Base-by-base conservation (phyloP, 2,329 filamentous ascomycete species). In the Blastomyces parvus region DNA sequence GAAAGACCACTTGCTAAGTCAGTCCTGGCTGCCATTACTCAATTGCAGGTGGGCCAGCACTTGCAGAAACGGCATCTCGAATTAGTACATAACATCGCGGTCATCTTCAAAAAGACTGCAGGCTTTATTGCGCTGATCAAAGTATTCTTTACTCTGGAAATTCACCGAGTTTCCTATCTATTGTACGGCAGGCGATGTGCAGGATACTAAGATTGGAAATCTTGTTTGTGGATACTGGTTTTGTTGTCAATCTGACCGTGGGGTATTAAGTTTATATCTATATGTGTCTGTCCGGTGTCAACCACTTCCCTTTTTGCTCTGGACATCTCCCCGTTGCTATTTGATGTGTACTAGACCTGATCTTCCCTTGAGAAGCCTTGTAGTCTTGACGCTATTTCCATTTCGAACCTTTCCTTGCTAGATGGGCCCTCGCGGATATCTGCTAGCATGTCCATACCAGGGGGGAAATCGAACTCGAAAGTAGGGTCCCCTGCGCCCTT, bases 381-480 rank as follows among this genome's bases (percentile, higher is more conserved):
- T 25, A 52, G 48, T n/a, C 57, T 60, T 42, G 11, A 42, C n/a
- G 57, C 60, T 3, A 64, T 30, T 44, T 62, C 60, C 61, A 63
- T 63, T 48, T 62, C 63, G 2, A 64, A 30, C 22, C 63, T 36
- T 55, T 63, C 30, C 61, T 64, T 64, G 17, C 53, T 61, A 52
- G 48, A 52, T 22, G 63, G 63, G 25, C 50, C 55, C 30, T 38
- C 9, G 55, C n/a, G 53, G 25, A 64, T 56, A 25, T 62, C 61
- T 22, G 48, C 64, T 27, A 67, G 42, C 58, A 64, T 66, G 60
- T 69, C 67, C 17, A 59, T 62, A 33, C 67, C 67, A 42, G 67
- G 62, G 11, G 67, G 67, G 50, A 69, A 68, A 60, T 69, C 65
- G 19, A 50, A 38, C 46, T 68, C 67, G 44, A 69, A 68, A 33